These are phyloP conservation scores for Glebionis coronaria DNA, from an alignment of 129 eudicot genomes.

Conservation along the genomic window DNA sequence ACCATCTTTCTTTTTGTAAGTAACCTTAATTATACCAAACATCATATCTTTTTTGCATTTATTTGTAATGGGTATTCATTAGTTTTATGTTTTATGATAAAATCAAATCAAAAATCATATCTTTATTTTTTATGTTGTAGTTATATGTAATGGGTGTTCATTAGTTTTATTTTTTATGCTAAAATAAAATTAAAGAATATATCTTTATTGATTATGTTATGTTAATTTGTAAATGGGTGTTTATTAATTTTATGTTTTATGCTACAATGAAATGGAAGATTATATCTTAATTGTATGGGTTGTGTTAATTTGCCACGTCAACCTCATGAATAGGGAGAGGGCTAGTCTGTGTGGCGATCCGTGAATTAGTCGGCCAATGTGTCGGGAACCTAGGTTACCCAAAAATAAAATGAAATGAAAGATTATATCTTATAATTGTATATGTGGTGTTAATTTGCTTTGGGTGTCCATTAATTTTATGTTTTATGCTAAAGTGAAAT, in stretches of 20 bases:
- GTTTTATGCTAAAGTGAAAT: background rate
- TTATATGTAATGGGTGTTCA: too few relatives aligned
- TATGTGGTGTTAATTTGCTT: too few relatives aligned
- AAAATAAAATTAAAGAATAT: background rate
- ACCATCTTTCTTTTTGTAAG: slow-evolving; percentile 23
- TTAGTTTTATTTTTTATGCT: background rate
- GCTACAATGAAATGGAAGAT: background rate
- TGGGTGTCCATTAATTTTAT: background rate
- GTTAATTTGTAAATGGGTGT: background rate
- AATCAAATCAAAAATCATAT: too few relatives aligned
- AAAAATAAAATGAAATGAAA: background rate
- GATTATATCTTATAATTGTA: background rate
- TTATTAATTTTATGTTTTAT: background rate
- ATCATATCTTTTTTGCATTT: slow-evolving; percentile 8
- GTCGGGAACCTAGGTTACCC: too few relatives aligned
- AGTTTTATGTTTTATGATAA: background rate
- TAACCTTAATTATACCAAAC: background rate
- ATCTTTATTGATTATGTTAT: background rate
- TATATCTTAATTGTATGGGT: background rate
- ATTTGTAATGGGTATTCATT: slow-evolving; percentile 2
- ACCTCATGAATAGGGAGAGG: too few relatives aligned
- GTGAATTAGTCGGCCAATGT: too few relatives aligned
- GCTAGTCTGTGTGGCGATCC: too few relatives aligned
- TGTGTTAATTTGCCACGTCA: too few relatives aligned
- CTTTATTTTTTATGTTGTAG: too few relatives aligned